Conservation (phyloP, 2,329 filamentous ascomycete genomes). For the Cordyceps javanica region DNA sequence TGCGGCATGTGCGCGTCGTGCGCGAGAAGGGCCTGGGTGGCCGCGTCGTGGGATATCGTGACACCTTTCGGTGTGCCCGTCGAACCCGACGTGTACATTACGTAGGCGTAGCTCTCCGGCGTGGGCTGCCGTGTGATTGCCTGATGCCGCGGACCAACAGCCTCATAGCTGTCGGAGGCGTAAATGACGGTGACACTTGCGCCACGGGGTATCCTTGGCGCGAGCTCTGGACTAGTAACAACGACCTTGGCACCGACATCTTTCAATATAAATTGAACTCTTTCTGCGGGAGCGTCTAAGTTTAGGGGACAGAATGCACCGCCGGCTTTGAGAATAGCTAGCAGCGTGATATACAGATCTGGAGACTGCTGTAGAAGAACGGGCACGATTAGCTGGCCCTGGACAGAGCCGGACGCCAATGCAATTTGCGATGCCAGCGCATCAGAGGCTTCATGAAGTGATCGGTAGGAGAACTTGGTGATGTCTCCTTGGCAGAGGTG, state of each 20-base stretch:
- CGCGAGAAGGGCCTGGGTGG: constrained; percentile 73
- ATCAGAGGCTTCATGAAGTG: constrained; percentile 55
- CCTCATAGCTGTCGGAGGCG: constrained; percentile 23
- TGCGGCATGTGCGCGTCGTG: constrained; percentile 71
- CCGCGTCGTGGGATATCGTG: constrained; percentile 70
- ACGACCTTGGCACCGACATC: constrained; percentile 68
- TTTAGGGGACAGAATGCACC: constrained; percentile 82
- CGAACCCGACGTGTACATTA: constrained; percentile 91
- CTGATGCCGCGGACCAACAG: not conserved
- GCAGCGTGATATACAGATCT: constrained; percentile 67
- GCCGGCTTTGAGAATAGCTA: constrained; percentile 75
- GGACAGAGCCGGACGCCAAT: constrained; percentile 2
- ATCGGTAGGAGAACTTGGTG: constrained; percentile 50
- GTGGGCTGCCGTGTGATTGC: constrained; percentile 14
- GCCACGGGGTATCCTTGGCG: constrained; percentile 30
- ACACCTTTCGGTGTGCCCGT: constrained; percentile 89
- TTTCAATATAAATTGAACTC: constrained; percentile 72
- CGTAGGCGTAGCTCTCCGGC: constrained; percentile 61
- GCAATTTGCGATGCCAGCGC: constrained; percentile 47
- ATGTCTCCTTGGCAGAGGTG: constrained; percentile 21
- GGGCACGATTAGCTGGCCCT: constrained; percentile 54
- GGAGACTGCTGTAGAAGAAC: constrained; percentile 72
- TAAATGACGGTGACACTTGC: constrained; percentile 29
- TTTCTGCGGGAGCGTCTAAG: constrained; percentile 68
- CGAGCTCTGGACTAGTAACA: constrained; percentile 52